Evolutionary conservation across 2,329 filamentous ascomycete genomes (phyloP), one percentile per base, ranked within the genome.

Genomic region (Helminthosporium solani): DNA sequence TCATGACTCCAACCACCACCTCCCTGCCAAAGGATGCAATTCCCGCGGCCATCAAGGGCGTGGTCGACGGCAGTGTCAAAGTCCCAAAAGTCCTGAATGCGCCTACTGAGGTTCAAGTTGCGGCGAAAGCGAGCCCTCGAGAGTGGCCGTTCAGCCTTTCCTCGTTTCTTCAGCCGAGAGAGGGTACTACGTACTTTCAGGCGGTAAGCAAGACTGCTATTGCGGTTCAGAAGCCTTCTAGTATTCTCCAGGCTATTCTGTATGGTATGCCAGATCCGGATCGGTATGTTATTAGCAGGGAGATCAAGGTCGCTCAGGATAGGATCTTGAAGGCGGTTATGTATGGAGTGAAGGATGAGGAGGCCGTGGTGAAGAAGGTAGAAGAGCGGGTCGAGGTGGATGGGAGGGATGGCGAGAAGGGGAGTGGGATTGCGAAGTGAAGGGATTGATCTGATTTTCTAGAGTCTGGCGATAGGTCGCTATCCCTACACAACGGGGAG

Each of bases 111-210:
- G n/a, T n/a, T n/a, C n/a, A n/a, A n/a, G n/a, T n/a, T n/a, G n/a
- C n/a, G n/a, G n/a, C n/a, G n/a, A n/a, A n/a, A n/a, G n/a, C n/a
- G n/a, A n/a, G n/a, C n/a, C n/a, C n/a, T n/a, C n/a, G n/a, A n/a
- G n/a, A 47, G 2, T 53, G 50, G 53, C 51, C 44, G n/a, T 56
- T 48, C 41, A 41, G 9, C 2, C 50, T 57, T 2, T 55, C 53
- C 1, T 21, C 7, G 2, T 33, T 35, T 9, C 42, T 60, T 20
- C 42, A 27, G 27, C 57, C 53, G 3, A 30, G 43, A 8, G 21
- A 27, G 15, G 50, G 50, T 1, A 58, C 57, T 7, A 58, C 53
- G 23, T 58, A 50, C 31, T 34, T 42, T 11, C 33, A 15, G 2
- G 33, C n/a, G 16, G 20, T 36, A n/a, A 4, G n/a, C 33, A 20